Evolutionary conservation across 2,329 filamentous ascomycete species (phyloP), one percentile per base, ranked within the genome.

Genomic region (Clonostachys chloroleuca): DNA sequence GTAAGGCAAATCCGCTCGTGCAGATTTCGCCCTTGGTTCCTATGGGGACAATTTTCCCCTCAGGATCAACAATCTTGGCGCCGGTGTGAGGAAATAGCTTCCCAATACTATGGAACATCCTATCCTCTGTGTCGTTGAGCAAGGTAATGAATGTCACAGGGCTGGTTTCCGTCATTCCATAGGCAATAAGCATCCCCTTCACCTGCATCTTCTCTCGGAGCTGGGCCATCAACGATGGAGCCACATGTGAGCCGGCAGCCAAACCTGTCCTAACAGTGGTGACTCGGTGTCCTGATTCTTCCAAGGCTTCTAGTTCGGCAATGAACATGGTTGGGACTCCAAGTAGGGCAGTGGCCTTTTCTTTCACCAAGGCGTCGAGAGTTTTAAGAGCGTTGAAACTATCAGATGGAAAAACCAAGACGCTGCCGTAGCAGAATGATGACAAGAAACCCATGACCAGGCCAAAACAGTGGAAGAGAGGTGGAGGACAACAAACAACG

Each of bases 391-490:
- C 74, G 51, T 86, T 72, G 65, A 87, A 89, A 2, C 78, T 78
- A 64, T 87, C 83, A 2, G 77, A 69, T 0, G 85, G 84, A 53
- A 87, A 86, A 5, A 87, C 77, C 44, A 89, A 84, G 13, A 78
- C 66, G 2, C 78, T 54, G 40, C 64, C 78, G 48, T 87, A 83
- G 1, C 82, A 86, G 12, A 82, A 78, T 2, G 81, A 84, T 0
- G 84, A 82, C 73, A 88, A 83, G 56, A 86, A 86, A 9, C 85
- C 85, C 3, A 88, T 65, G 20, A 87, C 83, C 48, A 80, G 78
- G n/a, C 85, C 85, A 54, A 89, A 89, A 61, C 84, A 88, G 58
- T 85, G 82, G 62, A 85, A 85, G 5, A 85, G 67, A 0, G 82
- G 82, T 2, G 17, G 14, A 18, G 36, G 36, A 8, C 14, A 18